These are phyloP conservation scores for Cordyceps pruinosa DNA, from an alignment of 2,329 filamentous ascomycete genomes.

Conservation along the genomic window DNA sequence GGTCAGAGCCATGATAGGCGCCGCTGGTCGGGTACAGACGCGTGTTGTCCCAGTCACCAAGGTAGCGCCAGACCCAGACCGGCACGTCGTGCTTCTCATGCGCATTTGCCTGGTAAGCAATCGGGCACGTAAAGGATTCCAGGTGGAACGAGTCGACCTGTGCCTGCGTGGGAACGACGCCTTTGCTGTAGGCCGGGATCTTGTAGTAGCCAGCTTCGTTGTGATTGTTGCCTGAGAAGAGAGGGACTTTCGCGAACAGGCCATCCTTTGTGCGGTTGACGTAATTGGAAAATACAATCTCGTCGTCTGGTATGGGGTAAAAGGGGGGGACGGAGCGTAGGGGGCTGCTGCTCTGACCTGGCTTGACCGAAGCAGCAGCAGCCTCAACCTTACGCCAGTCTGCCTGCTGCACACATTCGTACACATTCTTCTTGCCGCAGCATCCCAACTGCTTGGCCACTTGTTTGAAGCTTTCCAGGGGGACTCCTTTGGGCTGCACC, in stretches of 20 bases:
- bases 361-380: slow-evolving; percentile 29
- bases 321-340: slow-evolving; percentile 33
- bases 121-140: slow-evolving; percentile 41
- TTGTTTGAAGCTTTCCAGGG: slow-evolving; percentile 35
- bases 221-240: slow-evolving; percentile 36
- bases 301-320: slow-evolving; percentile 34
- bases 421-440: slow-evolving; percentile 20
- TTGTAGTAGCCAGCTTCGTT: slow-evolving; percentile 43
- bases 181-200: slow-evolving; percentile 33
- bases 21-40: slow-evolving; percentile 38
- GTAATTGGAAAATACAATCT: slow-evolving; percentile 37
- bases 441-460: slow-evolving; percentile 35
- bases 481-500: slow-evolving; percentile 27
- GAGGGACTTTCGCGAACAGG: slow-evolving; percentile 33
- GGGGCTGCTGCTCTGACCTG: slow-evolving; percentile 26
- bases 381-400: slow-evolving; percentile 30
- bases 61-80: slow-evolving; percentile 40
- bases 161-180: slow-evolving; percentile 30
- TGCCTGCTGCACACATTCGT: slow-evolving; percentile 32
- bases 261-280: slow-evolving; percentile 25
- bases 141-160: slow-evolving; percentile 34
- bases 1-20: slow-evolving; percentile 42
- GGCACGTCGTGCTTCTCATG: slow-evolving; percentile 29
- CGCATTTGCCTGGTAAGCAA: slow-evolving; percentile 29
- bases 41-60: slow-evolving; percentile 43